phyloP scores from a whole-genome alignment of 2,329 filamentous ascomycete genomes.

The Zarea fungicola region DNA sequence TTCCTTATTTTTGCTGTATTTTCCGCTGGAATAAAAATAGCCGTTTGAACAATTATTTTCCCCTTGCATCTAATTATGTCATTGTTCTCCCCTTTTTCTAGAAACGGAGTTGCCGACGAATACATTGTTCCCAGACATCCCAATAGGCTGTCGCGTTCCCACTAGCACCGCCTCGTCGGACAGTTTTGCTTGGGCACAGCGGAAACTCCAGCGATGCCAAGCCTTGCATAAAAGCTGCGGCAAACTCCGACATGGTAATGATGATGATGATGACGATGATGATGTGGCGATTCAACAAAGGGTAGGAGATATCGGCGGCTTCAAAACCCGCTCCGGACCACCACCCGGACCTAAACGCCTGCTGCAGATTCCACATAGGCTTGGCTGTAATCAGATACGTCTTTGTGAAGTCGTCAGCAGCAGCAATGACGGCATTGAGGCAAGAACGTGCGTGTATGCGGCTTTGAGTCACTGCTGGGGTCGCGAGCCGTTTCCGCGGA shows the following conservation, averaged over 20 bases:
- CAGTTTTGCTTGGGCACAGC: background rate
- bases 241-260: background rate
- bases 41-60: too few relatives aligned
- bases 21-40: too few relatives aligned
- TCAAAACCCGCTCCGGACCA: too few relatives aligned
- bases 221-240: background rate
- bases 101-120: background rate
- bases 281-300: too few relatives aligned
- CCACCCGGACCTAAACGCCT: background rate
- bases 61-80: background rate
- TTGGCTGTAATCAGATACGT: background rate
- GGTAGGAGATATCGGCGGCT: too few relatives aligned
- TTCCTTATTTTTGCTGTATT: background rate
- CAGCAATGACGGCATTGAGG: background rate
- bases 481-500: background rate
- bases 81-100: background rate
- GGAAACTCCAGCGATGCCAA: background rate
- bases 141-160: background rate
- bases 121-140: background rate
- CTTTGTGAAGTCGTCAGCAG: background rate
- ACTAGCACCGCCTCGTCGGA: background rate
- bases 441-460: background rate
- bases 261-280: too few relatives aligned
- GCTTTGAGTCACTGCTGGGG: conserved; percentile 19
- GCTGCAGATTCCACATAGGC: background rate